Percentiles rank a stretch among this genome's conserved stretches.
Conservation (phyloP, 345 rosid genomes). For the Mercurialis annua region DNA sequence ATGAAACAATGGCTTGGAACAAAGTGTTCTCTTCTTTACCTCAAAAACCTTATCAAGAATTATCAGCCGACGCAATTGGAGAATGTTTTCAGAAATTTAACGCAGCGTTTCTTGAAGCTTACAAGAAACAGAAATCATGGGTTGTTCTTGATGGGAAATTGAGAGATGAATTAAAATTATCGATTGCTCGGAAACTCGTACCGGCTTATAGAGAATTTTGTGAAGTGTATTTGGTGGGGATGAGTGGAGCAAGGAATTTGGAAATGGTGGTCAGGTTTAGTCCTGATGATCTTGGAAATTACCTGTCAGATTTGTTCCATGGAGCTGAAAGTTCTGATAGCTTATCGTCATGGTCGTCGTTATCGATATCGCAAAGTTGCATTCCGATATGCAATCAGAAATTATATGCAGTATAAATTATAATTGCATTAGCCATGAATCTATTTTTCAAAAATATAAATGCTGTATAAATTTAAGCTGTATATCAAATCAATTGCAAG, state of each 20-base stretch:
- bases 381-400: not conserved
- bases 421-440: too few species aligned
- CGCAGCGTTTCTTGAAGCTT: slow-evolving; percentile 28
- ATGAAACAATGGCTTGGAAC: slow-evolving; percentile 22
- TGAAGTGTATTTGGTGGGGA: slow-evolving; percentile 9
- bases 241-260: slow-evolving; percentile 35
- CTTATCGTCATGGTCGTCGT: slow-evolving; percentile 22
- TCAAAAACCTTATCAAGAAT: not conserved
- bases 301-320: slow-evolving; percentile 67
- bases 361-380: slow-evolving; percentile 3
- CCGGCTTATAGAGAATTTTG: slow-evolving; percentile 23
- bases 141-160: slow-evolving; percentile 19
- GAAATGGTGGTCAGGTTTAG: slow-evolving; percentile 39
- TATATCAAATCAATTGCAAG: too few species aligned
- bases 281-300: slow-evolving; percentile 63
- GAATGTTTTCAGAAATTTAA: slow-evolving; percentile 18
- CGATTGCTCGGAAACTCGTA: slow-evolving; percentile 19
- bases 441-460: too few species aligned
- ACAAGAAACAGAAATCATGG: slow-evolving; percentile 22
- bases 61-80: slow-evolving; percentile 17
- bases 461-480: too few species aligned
- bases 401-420: too few species aligned
- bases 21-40: slow-evolving; percentile 24
- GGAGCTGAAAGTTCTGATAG: slow-evolving; percentile 36
- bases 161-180: slow-evolving; percentile 23